phyloP scores from a whole-genome alignment of 352 stramenopile species.

The Blastocystis sp. region DNA sequence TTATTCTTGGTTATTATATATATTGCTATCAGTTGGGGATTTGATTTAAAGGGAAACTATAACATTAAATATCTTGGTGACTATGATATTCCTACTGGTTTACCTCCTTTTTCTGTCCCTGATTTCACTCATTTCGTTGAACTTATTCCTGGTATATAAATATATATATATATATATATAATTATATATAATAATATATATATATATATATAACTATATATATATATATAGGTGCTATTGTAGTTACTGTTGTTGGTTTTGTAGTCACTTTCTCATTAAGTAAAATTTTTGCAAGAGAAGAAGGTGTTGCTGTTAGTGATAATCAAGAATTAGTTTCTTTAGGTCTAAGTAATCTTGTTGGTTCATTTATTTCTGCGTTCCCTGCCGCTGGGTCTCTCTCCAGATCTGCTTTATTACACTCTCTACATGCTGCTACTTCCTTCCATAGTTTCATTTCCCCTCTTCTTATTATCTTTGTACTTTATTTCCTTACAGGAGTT shows the following conservation, averaged over 20 bases:
- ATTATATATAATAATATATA: not conserved
- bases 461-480: slow-evolving; percentile 27
- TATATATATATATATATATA: not conserved
- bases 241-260: slow-evolving; percentile 33
- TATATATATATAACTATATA: too few relatives aligned
- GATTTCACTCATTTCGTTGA: not conserved
- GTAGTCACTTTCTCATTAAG: slow-evolving; percentile 39
- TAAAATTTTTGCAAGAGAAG: slow-evolving; percentile 38
- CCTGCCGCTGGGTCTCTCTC: slow-evolving; percentile 40
- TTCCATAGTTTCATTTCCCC: slow-evolving; percentile 36
- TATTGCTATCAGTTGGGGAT: slow-evolving; percentile 22
- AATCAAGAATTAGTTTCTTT: slow-evolving; percentile 43
- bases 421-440: not conserved
- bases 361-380: slow-evolving; percentile 40
- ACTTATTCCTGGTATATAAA: slow-evolving; percentile 10
- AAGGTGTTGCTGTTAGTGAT: slow-evolving; percentile 25
- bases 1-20: slow-evolving; percentile 37
- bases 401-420: slow-evolving; percentile 36
- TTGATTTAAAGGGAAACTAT: slow-evolving; percentile 37
- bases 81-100: slow-evolving; percentile 25
- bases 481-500: slow-evolving; percentile 28
- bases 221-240: slow-evolving; percentile 1
- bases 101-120: not conserved
- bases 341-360: slow-evolving; percentile 37
- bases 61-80: slow-evolving; percentile 29